Evolutionary conservation across 2,329 filamentous ascomycete genomes (phyloP), one percentile per base, ranked within the genome.

Genomic region (Aspergillus quadrilineatus): DNA sequence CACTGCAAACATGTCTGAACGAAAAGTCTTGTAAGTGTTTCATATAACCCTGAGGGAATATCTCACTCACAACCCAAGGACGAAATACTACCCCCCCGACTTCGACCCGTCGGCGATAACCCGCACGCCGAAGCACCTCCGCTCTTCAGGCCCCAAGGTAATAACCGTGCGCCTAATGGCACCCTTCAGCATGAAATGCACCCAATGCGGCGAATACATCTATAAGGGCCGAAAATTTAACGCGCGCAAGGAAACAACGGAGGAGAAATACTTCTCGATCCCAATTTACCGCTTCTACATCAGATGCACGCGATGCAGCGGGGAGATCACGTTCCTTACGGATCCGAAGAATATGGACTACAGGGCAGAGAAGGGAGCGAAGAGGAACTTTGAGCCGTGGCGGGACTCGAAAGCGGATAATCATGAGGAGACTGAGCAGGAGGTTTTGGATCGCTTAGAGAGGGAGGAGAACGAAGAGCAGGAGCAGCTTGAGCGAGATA

Each of bases 321-420:
- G 84, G 43, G 91, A 96, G 69, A 96, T 97, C 65, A 92, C 90
- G 0, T 96, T 97, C 79, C 88, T 89, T 62, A 97, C 94, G 0
- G 94, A 99, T 65, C 94, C 94, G 0, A 95, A 95, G 74, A 92
- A 92, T 30, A 91, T 92, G 81, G 93, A 97, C 71, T 99, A 97
- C 70, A 85, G 81, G 47, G 87, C 84, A 75, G 84, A 95, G 73
- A 82, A 83, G 49, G 93, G 94, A 14, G 94, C 93, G 4, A 91
- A 93, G 75, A 83, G 94, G 44, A 97, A 96, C 73, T 94, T 94
- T 61, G 94, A 99, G 73, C 89, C 89, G 0, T 99, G 94, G 94
- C 80, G 91, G 26, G 81, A 87, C 50, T 81, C 39, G 4, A 48
- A 84, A 26, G 83, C 86, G 58, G 77, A 82, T n/a, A 74, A 75